A percentile compares a stretch with the other conserved stretches of the same genome.
Evolutionary conservation across 2,329 filamentous ascomycete species (phyloP).

Genomic region (Aspergillus terreus): DNA sequence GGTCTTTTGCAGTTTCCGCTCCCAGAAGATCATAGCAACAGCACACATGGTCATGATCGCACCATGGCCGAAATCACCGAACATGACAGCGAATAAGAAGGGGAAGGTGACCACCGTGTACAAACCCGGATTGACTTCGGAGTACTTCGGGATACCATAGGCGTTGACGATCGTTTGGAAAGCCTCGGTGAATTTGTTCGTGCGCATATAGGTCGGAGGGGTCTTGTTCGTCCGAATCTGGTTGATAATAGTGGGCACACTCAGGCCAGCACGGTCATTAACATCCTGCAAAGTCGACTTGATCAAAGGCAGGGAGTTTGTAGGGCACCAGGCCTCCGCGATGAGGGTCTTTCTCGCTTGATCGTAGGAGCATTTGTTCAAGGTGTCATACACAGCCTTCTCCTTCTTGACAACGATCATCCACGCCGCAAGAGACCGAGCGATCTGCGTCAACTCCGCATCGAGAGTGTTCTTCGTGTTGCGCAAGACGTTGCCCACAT

Average conservation of each 20-base stretch:
- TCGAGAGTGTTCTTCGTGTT: conserved; percentile 95
- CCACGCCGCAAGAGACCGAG: conserved; percentile 88
- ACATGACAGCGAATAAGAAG: conserved; percentile 99
- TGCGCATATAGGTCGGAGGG: conserved; percentile 94
- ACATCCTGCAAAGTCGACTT: conserved; percentile 94
- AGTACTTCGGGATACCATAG: conserved; percentile 95
- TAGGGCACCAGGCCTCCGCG: conserved; percentile 95
- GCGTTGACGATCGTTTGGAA: conserved; percentile 99
- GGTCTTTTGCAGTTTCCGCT: conserved; percentile 73
- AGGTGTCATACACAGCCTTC: conserved; percentile 92
- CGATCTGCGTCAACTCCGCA: conserved; percentile 89
- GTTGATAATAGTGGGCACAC: conserved; percentile 98
- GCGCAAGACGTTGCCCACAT: conserved; percentile 84
- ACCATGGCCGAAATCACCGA: conserved; percentile 94
- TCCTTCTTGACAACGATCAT: conserved; percentile 98
- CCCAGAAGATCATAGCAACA: conserved; percentile 92
- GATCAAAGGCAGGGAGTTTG: conserved; percentile 82
- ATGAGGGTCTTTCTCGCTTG: conserved; percentile 93
- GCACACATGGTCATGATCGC: conserved; percentile 82
- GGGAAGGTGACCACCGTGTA: conserved; percentile 97
- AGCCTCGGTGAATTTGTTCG: conserved; percentile 95
- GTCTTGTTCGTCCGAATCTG: conserved; percentile 97
- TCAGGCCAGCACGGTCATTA: conserved; percentile 89
- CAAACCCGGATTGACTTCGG: conserved; percentile 92
- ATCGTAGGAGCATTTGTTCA: conserved; percentile 97